Evolutionary conservation across 805 yeast genomes (phyloP), one percentile per base, ranked within the genome.

Genomic region (Yamadazyma sp.): DNA sequence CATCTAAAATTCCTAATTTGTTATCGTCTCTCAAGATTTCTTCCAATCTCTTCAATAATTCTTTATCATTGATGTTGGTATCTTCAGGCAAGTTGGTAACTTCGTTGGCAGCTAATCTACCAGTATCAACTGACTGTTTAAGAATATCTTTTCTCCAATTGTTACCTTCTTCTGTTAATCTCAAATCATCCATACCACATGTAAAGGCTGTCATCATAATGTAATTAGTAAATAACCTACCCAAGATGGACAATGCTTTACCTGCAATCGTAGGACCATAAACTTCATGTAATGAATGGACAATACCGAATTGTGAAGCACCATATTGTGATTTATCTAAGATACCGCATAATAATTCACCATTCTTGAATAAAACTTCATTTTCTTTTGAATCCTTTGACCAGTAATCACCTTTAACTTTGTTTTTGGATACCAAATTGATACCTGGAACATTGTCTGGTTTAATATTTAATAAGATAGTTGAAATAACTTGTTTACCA

Each of bases 181-280:
- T 78, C 60, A 93, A 73, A 69, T 93, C 99, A 60, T 93, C 99
- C 98, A 93, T 94, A 75, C 99, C 98, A 80, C 99, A 93, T 6
- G 98, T 93, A 57, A 93, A 86, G 1, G 96, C 98, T 39, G 86
- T 84, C 68, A 79, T 75, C 76, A 83, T 89, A 53, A 83, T 88
- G 61, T 87, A 93, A 60, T 86, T 87, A 15, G 99, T 94, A 67
- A 94, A 91, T 36, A 93, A 71, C 53, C 98, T 76, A 45, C 98
- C 98, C 42, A 93, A 73, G n/a, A 91, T 94, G 32, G 95, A 83
- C 31, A 93, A 69, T 5, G 93, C 75, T 55, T 85, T 82, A 41
- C 97, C 96, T 14, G 98, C 96, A 51, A 81, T 76, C 33, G 75
- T 77, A 8, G 96, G 81, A 10, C 98, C 98, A 60, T 91, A 93